These are phyloP conservation scores for Phialemoniopsis sp. DNA, from an alignment of 2,329 filamentous ascomycete genomes.

Conservation along the genomic window DNA sequence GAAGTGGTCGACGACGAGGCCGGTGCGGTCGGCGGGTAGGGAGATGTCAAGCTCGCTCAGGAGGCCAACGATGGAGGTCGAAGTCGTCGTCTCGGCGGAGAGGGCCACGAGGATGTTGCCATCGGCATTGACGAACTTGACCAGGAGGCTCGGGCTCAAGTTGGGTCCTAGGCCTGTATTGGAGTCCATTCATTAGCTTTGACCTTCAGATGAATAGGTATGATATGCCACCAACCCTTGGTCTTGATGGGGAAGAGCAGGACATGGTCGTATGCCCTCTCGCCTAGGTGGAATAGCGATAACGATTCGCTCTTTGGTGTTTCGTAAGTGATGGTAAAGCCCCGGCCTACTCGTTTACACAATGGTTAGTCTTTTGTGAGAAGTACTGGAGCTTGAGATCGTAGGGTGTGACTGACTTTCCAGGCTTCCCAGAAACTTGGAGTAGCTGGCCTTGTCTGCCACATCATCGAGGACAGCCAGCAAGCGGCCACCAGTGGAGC, in stretches of 20 bases:
- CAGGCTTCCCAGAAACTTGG: constrained; percentile 73
- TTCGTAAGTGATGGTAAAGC: constrained; percentile 76
- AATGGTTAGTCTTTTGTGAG: background rate
- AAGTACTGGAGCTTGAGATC: background rate
- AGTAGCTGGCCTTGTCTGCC: constrained; percentile 77
- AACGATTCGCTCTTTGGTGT: constrained; percentile 78
- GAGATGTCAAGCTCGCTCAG: constrained; percentile 86
- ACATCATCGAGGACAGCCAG: constrained; percentile 83
- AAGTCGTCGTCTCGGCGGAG: constrained; percentile 65
- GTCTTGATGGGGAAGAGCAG: constrained; percentile 83
- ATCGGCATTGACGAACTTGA: constrained; percentile 85
- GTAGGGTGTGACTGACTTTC: constrained; percentile 48
- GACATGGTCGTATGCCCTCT: constrained; percentile 86
- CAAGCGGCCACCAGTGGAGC: constrained; percentile 73
- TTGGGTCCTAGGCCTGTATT: constrained; percentile 75
- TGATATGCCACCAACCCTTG: constrained; percentile 59
- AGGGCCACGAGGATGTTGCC: constrained; percentile 90
- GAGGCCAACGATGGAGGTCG: constrained; percentile 70
- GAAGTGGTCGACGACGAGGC: constrained; percentile 92
- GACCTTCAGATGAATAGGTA: background rate
- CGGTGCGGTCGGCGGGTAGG: constrained; percentile 80
- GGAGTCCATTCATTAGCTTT: constrained; percentile 2
- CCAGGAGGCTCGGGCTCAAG: constrained; percentile 77
- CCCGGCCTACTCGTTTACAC: constrained; percentile 58
- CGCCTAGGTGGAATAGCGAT: constrained; percentile 78